These are phyloP conservation scores for Boeremia lycopersici DNA, from an alignment of 2,329 filamentous ascomycete species.

Conservation along the genomic window DNA sequence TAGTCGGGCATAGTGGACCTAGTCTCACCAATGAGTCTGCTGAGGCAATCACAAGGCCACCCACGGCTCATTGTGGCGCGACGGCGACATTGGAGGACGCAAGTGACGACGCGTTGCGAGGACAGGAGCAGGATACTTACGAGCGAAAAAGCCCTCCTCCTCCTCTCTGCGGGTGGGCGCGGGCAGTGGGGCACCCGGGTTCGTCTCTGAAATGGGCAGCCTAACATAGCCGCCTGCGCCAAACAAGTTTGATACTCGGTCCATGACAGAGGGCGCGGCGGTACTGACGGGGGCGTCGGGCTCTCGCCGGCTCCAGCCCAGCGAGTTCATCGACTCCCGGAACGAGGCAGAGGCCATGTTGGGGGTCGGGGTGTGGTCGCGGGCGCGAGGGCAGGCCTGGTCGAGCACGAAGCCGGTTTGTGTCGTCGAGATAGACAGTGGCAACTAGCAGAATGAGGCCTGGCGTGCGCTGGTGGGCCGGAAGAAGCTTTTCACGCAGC, in stretches of 20 bases:
- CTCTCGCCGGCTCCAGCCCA: slow-evolving; percentile 91
- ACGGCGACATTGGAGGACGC: slow-evolving; percentile 7
- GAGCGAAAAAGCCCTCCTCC: slow-evolving; percentile 91
- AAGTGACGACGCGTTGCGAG: slow-evolving; percentile 20
- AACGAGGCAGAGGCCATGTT: slow-evolving; percentile 87
- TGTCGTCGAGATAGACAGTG: slow-evolving; percentile 17
- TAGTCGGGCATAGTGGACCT: slow-evolving; percentile 33
- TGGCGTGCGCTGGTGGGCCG: slow-evolving; percentile 17
- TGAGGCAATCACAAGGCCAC: slow-evolving; percentile 38
- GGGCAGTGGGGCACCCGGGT: slow-evolving; percentile 81
- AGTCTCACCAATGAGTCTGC: slow-evolving; percentile 29
- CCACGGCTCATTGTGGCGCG: slow-evolving; percentile 18
- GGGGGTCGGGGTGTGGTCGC: slow-evolving; percentile 5
- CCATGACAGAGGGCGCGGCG: slow-evolving; percentile 74
- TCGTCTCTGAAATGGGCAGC: slow-evolving; percentile 78
- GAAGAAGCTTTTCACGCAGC: slow-evolving; percentile 41
- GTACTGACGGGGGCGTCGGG: slow-evolving; percentile 77
- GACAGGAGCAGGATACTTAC: slow-evolving; percentile 67
- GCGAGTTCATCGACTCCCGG: slow-evolving; percentile 89
- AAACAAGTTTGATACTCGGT: slow-evolving; percentile 82
- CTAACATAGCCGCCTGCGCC: slow-evolving; percentile 84
- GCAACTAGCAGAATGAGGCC: slow-evolving; percentile 18
- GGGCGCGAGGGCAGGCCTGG: slow-evolving; percentile 5
- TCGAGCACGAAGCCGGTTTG: slow-evolving; percentile 22
- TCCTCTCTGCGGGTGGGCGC: slow-evolving; percentile 86